Conservation (phyloP, 116 monocot species). For the Posidonia oceanica region DNA sequence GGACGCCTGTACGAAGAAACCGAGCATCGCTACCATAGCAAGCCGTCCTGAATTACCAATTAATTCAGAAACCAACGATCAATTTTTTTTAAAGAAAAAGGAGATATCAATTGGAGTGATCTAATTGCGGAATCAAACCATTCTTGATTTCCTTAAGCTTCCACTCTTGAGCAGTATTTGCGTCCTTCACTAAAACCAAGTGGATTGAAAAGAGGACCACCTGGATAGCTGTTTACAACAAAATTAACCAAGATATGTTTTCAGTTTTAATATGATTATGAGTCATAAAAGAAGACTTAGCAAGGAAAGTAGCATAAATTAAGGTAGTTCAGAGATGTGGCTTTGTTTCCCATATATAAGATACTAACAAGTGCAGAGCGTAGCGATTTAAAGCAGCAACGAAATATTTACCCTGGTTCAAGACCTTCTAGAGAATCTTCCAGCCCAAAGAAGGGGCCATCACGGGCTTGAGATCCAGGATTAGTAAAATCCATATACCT, state of each 20-base stretch:
- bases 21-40: conserved; percentile 85
- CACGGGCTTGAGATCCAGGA: conserved; percentile 79
- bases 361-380: background rate
- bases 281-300: too few species aligned
- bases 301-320: too few species aligned
- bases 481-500: conserved; percentile 77
- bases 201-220: conserved; percentile 76
- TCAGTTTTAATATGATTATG: background rate
- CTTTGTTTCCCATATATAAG: background rate
- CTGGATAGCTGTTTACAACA: conserved; percentile 50
- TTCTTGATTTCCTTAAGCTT: conserved; percentile 94
- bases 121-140: conserved; percentile 19
- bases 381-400: background rate
- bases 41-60: conserved; percentile 37
- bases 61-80: background rate
- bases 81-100: background rate
- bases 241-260: background rate
- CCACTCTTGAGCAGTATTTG: conserved; percentile 35
- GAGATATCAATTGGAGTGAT: background rate
- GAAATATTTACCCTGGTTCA: conserved; percentile 53
- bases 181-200: conserved; percentile 74
- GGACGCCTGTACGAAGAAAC: conserved; percentile 62
- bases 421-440: conserved; percentile 76
- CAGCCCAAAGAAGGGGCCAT: conserved; percentile 69
- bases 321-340: too few species aligned